A percentile compares a stretch with the other conserved stretches of the same genome.
Evolutionary conservation across 2,329 filamentous ascomycete genomes (phyloP).

Genomic region (Xylaria sp.): DNA sequence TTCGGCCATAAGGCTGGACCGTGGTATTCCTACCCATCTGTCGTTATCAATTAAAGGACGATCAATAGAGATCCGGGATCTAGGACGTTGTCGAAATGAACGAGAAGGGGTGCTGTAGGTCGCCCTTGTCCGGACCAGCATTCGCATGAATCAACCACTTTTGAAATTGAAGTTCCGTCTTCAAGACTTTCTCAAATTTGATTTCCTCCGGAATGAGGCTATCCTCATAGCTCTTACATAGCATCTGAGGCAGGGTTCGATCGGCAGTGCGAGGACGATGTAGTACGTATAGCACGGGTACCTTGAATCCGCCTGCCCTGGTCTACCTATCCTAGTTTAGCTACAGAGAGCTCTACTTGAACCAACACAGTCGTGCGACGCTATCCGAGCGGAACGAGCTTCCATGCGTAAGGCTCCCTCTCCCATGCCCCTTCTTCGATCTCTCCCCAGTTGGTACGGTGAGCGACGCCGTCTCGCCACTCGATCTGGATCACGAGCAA

Average conservation of each 20-base stretch:
- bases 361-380: too few relatives aligned
- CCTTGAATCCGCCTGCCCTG: background rate
- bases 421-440: too few relatives aligned
- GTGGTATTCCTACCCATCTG: background rate
- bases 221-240: background rate
- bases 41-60: background rate
- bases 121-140: background rate
- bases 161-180: background rate
- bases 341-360: too few relatives aligned
- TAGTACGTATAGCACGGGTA: background rate
- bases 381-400: too few relatives aligned
- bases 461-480: too few relatives aligned
- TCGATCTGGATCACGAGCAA: too few relatives aligned
- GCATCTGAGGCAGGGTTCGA: background rate
- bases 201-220: background rate
- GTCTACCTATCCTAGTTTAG: too few relatives aligned
- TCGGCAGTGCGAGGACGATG: background rate
- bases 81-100: background rate
- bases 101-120: background rate
- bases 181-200: background rate
- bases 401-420: too few relatives aligned
- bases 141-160: background rate
- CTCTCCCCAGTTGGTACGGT: too few relatives aligned
- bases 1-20: background rate
- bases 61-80: background rate